Percentiles rank a stretch among this genome's conserved stretches.
Conservation (phyloP, 305 asterid genomes). For the Fraxinus sp. region DNA sequence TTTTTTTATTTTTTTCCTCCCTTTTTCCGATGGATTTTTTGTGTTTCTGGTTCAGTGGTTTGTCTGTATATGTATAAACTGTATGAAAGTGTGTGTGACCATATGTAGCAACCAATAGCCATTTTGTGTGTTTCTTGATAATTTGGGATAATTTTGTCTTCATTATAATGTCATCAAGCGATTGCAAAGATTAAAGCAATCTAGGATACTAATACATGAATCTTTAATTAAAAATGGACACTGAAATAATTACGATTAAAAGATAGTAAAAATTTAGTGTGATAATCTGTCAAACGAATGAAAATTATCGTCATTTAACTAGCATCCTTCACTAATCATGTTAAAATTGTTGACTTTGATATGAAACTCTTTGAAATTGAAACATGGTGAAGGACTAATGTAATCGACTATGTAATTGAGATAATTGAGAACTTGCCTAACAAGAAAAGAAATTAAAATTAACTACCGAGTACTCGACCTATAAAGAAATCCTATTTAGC, state of each 20-base stretch:
- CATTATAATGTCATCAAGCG: background rate
- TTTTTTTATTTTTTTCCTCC: background rate
- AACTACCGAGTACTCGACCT: background rate
- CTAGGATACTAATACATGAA: background rate
- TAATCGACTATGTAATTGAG: background rate
- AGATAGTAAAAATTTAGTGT: background rate
- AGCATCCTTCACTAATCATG: background rate
- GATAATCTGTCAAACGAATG: background rate
- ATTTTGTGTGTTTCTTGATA: background rate
- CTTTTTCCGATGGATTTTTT: background rate
- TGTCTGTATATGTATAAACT: background rate
- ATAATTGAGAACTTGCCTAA: background rate
- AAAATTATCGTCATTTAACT: background rate
- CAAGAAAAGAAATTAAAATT: background rate
- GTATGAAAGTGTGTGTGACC: constrained; percentile 27
- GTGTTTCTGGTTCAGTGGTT: background rate
- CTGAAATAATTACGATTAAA: background rate
- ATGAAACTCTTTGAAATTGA: background rate
- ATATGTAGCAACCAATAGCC: constrained; percentile 31
- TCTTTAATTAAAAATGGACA: background rate
- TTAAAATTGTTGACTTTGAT: background rate
- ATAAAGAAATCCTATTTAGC: background rate
- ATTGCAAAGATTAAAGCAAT: background rate
- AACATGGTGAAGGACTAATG: background rate
- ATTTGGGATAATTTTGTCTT: background rate